These are phyloP conservation scores for Pichia sp. DNA, from an alignment of 1,139 yeast genomes.

Conservation along the genomic window DNA sequence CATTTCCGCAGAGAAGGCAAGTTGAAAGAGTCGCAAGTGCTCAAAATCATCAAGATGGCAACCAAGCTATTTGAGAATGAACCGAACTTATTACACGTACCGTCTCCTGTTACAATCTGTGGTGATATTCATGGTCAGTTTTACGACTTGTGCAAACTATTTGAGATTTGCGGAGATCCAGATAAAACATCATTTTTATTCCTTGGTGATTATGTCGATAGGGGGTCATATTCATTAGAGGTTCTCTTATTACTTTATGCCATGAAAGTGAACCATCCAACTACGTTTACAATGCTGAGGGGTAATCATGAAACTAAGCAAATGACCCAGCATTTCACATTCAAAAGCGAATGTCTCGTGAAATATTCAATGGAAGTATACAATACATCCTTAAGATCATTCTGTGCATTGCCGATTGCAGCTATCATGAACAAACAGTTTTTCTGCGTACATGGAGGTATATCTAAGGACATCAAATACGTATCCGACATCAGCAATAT, in stretches of 20 bases:
- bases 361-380: conserved; percentile 68
- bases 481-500: conserved; percentile 64
- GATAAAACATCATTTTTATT: conserved; percentile 66
- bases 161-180: conserved; percentile 95
- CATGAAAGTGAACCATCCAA: conserved; percentile 71
- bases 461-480: conserved; percentile 74
- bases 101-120: conserved; percentile 94
- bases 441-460: conserved; percentile 97
- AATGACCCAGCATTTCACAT: conserved; percentile 89
- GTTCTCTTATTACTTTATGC: conserved; percentile 77
- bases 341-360: conserved; percentile 84
- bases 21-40: conserved; percentile 63
- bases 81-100: conserved; percentile 73
- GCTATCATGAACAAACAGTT: conserved; percentile 94
- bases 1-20: conserved; percentile 84
- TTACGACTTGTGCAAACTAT: conserved; percentile 81
- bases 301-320: conserved; percentile 97
- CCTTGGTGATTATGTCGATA: conserved; percentile 92
- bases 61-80: conserved; percentile 60
- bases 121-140: conserved; percentile 97
- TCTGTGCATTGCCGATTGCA: conserved; percentile 85
- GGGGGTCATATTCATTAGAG: conserved; percentile 91
- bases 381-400: conserved; percentile 70
- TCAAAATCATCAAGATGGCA: conserved; percentile 61
- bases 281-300: conserved; percentile 72